Percentiles rank a stretch among this genome's conserved stretches.
Conservation (phyloP, 768 basidiomycete species). For the Lentinula edodes region DNA sequence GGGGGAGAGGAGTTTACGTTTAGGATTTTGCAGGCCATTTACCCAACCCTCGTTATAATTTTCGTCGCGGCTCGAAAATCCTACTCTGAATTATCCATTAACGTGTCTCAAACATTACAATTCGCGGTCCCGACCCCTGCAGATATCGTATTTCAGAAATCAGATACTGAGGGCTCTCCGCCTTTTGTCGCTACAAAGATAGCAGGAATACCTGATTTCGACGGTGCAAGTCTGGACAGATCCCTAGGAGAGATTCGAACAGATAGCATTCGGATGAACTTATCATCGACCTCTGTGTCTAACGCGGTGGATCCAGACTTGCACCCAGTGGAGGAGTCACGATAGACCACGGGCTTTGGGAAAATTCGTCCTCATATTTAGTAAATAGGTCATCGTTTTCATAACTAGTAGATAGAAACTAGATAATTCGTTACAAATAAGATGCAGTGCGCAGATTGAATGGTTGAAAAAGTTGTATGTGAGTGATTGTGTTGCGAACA, state of each 20-base stretch:
- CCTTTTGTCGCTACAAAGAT: background rate
- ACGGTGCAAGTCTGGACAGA: background rate
- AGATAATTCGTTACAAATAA: background rate
- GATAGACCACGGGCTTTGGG: no score
- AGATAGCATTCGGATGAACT: no score
- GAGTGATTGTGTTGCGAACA: background rate
- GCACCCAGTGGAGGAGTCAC: no score
- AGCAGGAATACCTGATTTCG: background rate
- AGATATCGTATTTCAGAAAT: background rate
- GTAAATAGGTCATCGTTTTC: background rate
- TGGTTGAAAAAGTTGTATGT: background rate
- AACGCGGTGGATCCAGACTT: no score
- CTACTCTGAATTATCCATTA: background rate
- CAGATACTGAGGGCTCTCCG: background rate
- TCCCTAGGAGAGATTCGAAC: background rate
- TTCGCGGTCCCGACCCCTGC: background rate
- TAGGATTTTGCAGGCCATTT: background rate
- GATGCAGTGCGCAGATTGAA: background rate
- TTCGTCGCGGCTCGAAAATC: background rate
- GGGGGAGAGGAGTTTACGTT: no score
- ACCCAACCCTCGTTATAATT: conserved; percentile 3
- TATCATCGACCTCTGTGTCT: no score
- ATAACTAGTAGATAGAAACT: background rate
- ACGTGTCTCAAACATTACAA: background rate
- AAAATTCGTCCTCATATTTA: no score